Evolutionary conservation across 371 early-diverging fungal species (phyloP), one percentile per base, ranked within the genome.

Genomic region (Nosema muscidifuracis): DNA sequence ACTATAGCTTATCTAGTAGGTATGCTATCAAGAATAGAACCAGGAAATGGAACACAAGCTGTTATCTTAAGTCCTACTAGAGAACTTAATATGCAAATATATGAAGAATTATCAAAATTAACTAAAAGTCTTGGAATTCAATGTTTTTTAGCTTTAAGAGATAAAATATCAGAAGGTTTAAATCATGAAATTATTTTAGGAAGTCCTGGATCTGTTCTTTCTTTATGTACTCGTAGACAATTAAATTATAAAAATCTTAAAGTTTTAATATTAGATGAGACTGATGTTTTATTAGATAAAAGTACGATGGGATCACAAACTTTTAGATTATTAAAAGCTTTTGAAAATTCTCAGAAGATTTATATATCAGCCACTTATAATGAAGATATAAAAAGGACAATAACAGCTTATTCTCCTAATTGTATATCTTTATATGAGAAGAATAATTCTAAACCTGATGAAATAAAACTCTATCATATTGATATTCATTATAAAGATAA

Each of bases 301-400:
- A 68, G 77, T 18, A 75, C 72, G 18, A 74, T 83, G 62, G 80
- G 80, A 15, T 67, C 76, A 30, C 77, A 78, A 61, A 71, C 77
- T 38, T 44, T 76, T 30, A 57, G 67, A 40, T 34, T 83, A 15
- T 40, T 76, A 20, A 75, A 73, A 62, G 51, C 55, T 43, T 34
- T 74, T 33, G 33, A 57, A 38, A 24, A n/a, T 0, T 80, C 88
- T 86, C 57, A 84, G 74, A 57, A 79, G 73, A 16, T 77, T 86
- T 84, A 94, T 55, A 95, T 97, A 81, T 93, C 94, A 15, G 98
- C 97, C 15, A 97, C 97, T 2, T 96, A 91, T 85, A 87, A 91
- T 0, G 87, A 87, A 1, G 77, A 86, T 16, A 89, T 94, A 26
- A 86, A 89, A 13, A 58, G 71, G 20, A 92, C 91, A 75, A 91